These are phyloP conservation scores for Obba rivulosa DNA, from an alignment of 768 basidiomycete genomes.

Conservation along the genomic window DNA sequence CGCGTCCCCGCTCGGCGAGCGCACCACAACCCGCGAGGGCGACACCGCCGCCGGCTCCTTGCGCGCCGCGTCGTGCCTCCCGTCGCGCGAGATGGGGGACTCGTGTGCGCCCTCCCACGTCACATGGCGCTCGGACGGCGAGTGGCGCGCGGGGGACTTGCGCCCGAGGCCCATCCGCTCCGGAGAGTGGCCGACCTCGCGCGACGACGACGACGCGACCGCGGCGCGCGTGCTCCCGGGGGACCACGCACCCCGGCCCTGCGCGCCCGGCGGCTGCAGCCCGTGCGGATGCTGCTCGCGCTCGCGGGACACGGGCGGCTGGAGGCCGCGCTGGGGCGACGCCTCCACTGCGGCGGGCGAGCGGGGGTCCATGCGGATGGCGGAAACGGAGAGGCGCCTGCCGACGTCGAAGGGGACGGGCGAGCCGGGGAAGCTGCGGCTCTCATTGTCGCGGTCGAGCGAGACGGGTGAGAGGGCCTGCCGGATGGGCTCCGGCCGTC, in stretches of 20 bases:
- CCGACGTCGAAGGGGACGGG: slow-evolving; percentile 45
- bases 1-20: too few relatives aligned
- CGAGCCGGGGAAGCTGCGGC: slow-evolving; percentile 33
- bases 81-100: too few relatives aligned
- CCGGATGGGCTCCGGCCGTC: slow-evolving; percentile 15
- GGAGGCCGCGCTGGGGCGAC: background rate
- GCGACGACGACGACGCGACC: background rate
- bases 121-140: too few relatives aligned
- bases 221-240: background rate
- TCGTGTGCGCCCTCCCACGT: too few relatives aligned
- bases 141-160: background rate
- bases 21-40: too few relatives aligned
- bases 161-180: background rate
- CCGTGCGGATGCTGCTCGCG: slow-evolving; percentile 2
- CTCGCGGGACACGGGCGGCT: background rate
- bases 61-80: too few relatives aligned
- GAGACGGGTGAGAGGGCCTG: slow-evolving; percentile 24
- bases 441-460: slow-evolving; percentile 32
- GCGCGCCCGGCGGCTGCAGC: background rate
- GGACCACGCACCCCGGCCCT: background rate
- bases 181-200: background rate
- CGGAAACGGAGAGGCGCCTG: slow-evolving; percentile 44
- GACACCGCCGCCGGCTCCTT: background rate
- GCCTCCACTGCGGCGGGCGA: slow-evolving; percentile 3
- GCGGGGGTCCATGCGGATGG: slow-evolving; percentile 43